Base-by-base conservation (phyloP, 225 moss, liverwort and hornwort genomes). In the Sphagnum contortum region DNA sequence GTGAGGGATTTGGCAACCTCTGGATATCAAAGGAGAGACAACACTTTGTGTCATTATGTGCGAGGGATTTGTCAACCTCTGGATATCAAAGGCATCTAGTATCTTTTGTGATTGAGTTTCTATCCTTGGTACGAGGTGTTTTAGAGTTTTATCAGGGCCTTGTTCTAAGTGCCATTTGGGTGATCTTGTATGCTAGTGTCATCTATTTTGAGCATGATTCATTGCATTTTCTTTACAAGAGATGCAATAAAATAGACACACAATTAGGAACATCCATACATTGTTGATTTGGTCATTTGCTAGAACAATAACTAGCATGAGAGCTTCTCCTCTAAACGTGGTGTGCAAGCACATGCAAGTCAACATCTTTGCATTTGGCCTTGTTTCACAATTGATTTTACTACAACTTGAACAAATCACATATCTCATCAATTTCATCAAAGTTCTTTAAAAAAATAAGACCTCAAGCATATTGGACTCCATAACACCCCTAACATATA, bases 261-360 rank as follows among this genome's bases (percentile, higher is more conserved):
- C 81, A 55, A 71, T 91, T 58, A 88, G 90, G 12, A 91, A 91
- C 65, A 63, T 91, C 29, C 80, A 91, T 65, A 91, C 90, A 57
- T 73, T 91, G 53, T 70, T 91, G 49, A 91, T 91, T 50, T 88
- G 90, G 47, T 91, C 90, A 45, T 67, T 85, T 57, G 85, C 90
- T 3, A 87, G 90, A 45, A 87, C 90, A 49, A 82, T 90, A 50
- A 85, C 90, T n/a, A 90, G 90, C 63, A 73, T 88, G 50, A 85
- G 82, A 60, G 88, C 90, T 12, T 91, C 88, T 74, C 90, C 88
- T 2, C 68, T 91, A 55, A 88, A 91, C 68, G 88, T 91, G 49
- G 90, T 87, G 13, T 73, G 90, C 48, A 91, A 91, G 73, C 80
- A 85, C 57, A 85, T 86, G 86, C 86, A 86, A 80, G 86, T 86